A percentile compares a stretch with the other conserved stretches of the same genome.
These are phyloP conservation scores for Opeltia flavorubescens DNA, from an alignment of 495 filamentous ascomycete species.

Conservation along the genomic window DNA sequence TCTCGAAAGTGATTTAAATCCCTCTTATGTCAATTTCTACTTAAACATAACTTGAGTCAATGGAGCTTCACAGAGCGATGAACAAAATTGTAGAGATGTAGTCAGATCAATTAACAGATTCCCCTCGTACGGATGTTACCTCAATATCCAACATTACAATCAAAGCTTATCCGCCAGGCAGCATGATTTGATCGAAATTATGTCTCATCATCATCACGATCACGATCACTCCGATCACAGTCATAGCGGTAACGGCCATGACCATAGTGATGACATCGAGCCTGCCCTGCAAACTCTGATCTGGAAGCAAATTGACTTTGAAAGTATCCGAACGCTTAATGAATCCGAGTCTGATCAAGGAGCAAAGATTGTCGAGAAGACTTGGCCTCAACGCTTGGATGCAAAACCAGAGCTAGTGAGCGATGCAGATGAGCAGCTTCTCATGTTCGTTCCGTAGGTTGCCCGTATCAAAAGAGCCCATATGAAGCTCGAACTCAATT, in stretches of 20 bases:
- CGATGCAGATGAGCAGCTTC: constrained; percentile 81
- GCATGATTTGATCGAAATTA: too few species aligned
- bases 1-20: too few species aligned
- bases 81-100: too few species aligned
- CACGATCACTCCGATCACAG: constrained; percentile 27
- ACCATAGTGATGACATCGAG: constrained; percentile 80
- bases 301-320: constrained; percentile 84
- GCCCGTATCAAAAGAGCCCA: constrained; percentile 6
- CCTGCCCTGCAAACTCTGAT: constrained; percentile 78
- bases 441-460: constrained; percentile 81
- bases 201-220: constrained; percentile 20
- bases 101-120: too few species aligned
- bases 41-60: too few species aligned
- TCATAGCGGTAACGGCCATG: constrained; percentile 37
- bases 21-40: too few species aligned
- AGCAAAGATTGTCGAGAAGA: constrained; percentile 67
- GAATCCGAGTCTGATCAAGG: constrained; percentile 57
- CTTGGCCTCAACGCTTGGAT: constrained; percentile 67
- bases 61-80: too few species aligned
- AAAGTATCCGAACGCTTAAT: constrained; percentile 72
- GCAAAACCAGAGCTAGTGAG: constrained; percentile 62
- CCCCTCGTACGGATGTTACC: too few species aligned
- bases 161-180: too few species aligned
- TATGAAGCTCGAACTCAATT: not conserved
- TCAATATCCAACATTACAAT: too few species aligned